Conservation (phyloP, 2,329 filamentous ascomycete genomes). For the Colletotrichum siamense region DNA sequence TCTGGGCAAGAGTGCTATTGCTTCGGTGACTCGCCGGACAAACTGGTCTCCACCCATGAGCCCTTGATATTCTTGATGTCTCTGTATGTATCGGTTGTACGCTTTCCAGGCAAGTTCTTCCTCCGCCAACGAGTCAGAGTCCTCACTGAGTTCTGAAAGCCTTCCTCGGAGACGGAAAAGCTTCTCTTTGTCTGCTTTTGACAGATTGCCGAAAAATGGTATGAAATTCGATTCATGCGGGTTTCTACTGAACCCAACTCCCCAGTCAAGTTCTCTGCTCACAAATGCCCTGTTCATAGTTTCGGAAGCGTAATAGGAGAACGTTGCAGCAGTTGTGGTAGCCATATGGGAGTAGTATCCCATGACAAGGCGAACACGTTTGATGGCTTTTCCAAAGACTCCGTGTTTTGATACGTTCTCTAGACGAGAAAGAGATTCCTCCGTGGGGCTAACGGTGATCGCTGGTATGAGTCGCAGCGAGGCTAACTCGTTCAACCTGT, state of each 20-base stretch:
- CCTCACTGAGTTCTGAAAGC: too few species aligned
- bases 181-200: too few species aligned
- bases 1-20: neutral
- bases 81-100: neutral
- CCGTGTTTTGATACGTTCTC: neutral
- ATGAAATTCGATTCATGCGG: too few species aligned
- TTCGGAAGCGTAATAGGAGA: too few species aligned
- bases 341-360: neutral
- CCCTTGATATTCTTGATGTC: neutral
- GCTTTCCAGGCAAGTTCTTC: too few species aligned
- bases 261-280: too few species aligned
- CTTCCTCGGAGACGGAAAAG: too few species aligned
- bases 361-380: neutral
- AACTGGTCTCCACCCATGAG: neutral
- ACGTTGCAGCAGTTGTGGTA: too few species aligned
- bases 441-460: neutral
- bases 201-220: too few species aligned
- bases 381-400: neutral
- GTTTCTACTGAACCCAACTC: too few species aligned
- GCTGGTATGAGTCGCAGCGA: neutral
- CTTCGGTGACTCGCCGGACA: neutral
- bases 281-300: too few species aligned
- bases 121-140: too few species aligned
- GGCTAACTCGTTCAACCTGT: neutral
- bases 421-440: neutral